These are phyloP conservation scores for Tetrapyrgos nigripes DNA, from an alignment of 1,284 basidiomycete genomes.

Conservation along the genomic window DNA sequence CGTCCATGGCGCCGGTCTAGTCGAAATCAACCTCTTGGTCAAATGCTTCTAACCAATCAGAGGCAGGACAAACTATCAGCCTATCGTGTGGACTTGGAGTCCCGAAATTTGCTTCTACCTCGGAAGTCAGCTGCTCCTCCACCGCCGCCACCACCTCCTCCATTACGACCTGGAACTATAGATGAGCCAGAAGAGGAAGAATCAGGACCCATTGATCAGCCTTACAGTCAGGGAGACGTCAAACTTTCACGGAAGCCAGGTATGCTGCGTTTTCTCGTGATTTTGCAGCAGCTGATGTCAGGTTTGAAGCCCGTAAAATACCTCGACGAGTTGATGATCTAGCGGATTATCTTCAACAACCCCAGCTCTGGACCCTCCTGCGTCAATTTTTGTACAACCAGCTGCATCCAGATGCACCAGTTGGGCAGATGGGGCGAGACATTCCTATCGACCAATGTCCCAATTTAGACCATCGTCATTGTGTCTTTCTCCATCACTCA, in stretches of 20 bases:
- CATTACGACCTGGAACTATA: too few species aligned
- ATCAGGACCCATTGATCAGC: slow-evolving; percentile 1
- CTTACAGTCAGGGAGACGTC: not conserved
- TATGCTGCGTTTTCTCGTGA: not conserved
- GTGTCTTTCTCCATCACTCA: slow-evolving; percentile 29
- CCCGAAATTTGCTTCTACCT: not conserved
- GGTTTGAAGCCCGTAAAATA: not conserved
- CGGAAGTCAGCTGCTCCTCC: too few species aligned
- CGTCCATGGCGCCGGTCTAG: too few species aligned
- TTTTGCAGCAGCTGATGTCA: not conserved
- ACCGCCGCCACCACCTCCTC: too few species aligned
- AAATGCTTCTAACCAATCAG: too few species aligned
- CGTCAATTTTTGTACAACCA: slow-evolving; percentile 21
- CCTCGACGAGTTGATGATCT: slow-evolving; percentile 1
- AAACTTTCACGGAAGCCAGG: slow-evolving; percentile 2
- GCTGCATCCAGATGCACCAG: slow-evolving; percentile 12
- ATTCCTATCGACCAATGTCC: slow-evolving; percentile 12
- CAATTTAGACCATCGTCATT: too few species aligned
- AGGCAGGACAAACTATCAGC: slow-evolving; percentile 31
- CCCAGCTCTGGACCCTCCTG: slow-evolving; percentile 4
- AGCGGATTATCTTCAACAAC: slow-evolving; percentile 13
- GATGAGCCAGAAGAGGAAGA: slow-evolving; percentile 7
- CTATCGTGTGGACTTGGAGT: slow-evolving; percentile 6
- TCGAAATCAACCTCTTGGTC: too few species aligned
- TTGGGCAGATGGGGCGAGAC: too few species aligned